These are phyloP conservation scores for Colletotrichum sp. DNA, from an alignment of 2,329 filamentous ascomycete genomes.

Conservation along the genomic window DNA sequence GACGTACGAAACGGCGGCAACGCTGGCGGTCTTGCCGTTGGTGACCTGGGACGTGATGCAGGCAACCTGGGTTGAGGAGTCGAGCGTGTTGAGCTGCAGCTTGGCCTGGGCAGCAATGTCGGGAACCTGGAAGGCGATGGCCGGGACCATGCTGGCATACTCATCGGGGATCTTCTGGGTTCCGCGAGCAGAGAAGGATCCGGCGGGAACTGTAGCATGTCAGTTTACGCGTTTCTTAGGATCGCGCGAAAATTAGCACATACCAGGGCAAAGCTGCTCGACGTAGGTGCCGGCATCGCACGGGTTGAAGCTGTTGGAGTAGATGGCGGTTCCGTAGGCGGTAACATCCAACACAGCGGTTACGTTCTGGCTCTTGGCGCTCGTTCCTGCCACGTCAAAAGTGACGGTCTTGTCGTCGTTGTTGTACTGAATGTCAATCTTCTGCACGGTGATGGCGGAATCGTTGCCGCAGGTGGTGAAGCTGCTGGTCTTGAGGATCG, in stretches of 20 bases:
- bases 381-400: constrained; percentile 85
- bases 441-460: constrained; percentile 67
- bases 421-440: constrained; percentile 80
- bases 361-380: constrained; percentile 77
- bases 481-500: constrained; percentile 80
- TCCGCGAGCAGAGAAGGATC: constrained; percentile 76
- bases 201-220: constrained; percentile 66
- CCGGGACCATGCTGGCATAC: constrained; percentile 78
- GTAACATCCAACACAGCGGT: constrained; percentile 76
- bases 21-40: constrained; percentile 83
- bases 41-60: constrained; percentile 83
- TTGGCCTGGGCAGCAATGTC: constrained; percentile 89
- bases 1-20: constrained; percentile 81
- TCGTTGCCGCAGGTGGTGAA: constrained; percentile 73
- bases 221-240: constrained; percentile 8
- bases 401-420: constrained; percentile 72
- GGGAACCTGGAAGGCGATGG: constrained; percentile 88
- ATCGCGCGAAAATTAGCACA: constrained; percentile 28
- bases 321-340: constrained; percentile 85
- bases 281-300: constrained; percentile 74
- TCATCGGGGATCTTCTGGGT: constrained; percentile 72
- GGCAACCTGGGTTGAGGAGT: constrained; percentile 61
- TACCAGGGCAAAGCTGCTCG: constrained; percentile 80
- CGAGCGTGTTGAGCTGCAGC: constrained; percentile 71
- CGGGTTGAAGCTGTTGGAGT: constrained; percentile 81